Conservation (phyloP, 2,329 filamentous ascomycete genomes). For the Trichoderma citrinoviride region DNA sequence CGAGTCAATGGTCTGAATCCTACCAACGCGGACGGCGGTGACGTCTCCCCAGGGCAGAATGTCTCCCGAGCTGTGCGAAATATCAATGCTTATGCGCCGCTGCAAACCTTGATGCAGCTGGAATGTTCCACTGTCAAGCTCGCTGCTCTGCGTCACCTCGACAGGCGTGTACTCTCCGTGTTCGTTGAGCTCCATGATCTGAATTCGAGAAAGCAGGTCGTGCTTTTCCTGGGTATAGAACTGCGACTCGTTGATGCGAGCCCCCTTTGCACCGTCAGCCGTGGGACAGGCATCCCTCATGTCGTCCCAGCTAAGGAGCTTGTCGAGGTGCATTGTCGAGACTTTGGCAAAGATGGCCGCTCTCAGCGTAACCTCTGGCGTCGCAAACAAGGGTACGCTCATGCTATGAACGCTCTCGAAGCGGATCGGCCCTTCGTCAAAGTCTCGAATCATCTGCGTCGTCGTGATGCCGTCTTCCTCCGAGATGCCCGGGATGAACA, state of each 20-base stretch:
- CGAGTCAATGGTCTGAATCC: slow-evolving; percentile 78
- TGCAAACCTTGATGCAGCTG: slow-evolving; percentile 95
- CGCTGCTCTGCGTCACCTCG: slow-evolving; percentile 82
- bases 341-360: slow-evolving; percentile 91
- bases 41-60: slow-evolving; percentile 86
- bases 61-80: slow-evolving; percentile 90
- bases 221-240: slow-evolving; percentile 93
- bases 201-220: slow-evolving; percentile 82
- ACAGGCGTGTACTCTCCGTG: slow-evolving; percentile 87
- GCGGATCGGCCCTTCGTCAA: slow-evolving; percentile 86
- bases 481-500: slow-evolving; percentile 90
- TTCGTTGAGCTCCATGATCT: slow-evolving; percentile 89
- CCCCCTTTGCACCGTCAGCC: slow-evolving; percentile 53
- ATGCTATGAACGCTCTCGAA: slow-evolving; percentile 99
- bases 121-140: slow-evolving; percentile 84
- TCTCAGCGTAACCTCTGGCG: slow-evolving; percentile 71
- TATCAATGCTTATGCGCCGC: slow-evolving; percentile 77
- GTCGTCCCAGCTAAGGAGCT: slow-evolving; percentile 96
- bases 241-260: slow-evolving; percentile 83
- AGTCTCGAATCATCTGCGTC: slow-evolving; percentile 89
- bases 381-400: slow-evolving; percentile 75
- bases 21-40: slow-evolving; percentile 71
- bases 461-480: slow-evolving; percentile 91
- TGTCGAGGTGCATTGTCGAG: slow-evolving; percentile 91
- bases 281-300: slow-evolving; percentile 77